phyloP scores from a whole-genome alignment of 257 asterid species.

The Nicotiana noctiflora region DNA sequence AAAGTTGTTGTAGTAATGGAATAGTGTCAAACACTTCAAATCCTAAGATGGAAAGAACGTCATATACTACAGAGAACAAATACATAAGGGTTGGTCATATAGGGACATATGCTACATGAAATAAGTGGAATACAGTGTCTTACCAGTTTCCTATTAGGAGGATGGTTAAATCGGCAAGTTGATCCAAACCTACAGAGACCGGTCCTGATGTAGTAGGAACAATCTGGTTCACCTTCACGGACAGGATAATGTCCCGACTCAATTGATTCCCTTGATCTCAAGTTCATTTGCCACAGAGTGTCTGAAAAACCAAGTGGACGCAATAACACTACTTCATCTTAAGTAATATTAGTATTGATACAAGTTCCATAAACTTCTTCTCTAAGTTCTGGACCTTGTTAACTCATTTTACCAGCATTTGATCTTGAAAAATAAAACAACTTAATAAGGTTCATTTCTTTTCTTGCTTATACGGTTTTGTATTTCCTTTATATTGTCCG shows the following conservation, averaged over 20 bases:
- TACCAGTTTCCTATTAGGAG: conserved; percentile 73
- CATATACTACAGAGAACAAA: background rate
- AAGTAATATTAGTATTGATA: background rate
- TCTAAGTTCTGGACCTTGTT: background rate
- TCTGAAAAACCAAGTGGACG: conserved; percentile 33
- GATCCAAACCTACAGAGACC: conserved; percentile 87
- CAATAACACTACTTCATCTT: conserved; percentile 12
- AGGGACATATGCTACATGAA: background rate
- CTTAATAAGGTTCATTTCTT: background rate
- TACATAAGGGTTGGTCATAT: background rate
- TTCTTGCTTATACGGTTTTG: too few species aligned
- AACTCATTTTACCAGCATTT: background rate
- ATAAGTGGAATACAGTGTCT: conserved; percentile 12
- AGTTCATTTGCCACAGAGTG: conserved; percentile 62
- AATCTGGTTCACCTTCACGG: conserved; percentile 84
- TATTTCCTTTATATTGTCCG: too few species aligned
- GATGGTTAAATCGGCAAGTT: conserved; percentile 85
- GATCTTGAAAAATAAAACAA: background rate
- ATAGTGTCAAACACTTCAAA: background rate
- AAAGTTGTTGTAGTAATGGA: background rate
- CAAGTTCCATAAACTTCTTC: background rate
- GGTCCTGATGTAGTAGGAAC: conserved; percentile 80
- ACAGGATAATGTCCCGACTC: conserved; percentile 73
- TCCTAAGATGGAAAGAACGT: background rate
- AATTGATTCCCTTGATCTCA: conserved; percentile 62